phyloP scores from a whole-genome alignment of 306 rosid genomes.

The Gynostemma pentaphyllum region DNA sequence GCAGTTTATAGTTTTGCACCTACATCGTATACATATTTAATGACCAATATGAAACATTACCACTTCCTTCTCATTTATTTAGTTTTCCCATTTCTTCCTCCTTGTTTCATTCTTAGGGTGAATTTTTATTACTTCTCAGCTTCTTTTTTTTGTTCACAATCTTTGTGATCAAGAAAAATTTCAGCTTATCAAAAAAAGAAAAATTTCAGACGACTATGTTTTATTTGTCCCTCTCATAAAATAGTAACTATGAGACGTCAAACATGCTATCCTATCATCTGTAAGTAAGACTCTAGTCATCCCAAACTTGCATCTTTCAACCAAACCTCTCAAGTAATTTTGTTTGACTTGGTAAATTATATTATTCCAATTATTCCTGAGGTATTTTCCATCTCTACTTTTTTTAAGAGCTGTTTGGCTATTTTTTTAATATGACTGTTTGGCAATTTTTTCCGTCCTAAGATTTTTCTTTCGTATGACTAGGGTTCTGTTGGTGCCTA shows the following conservation, averaged over 20 bases:
- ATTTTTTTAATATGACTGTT: conserved; percentile 3
- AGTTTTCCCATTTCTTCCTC: background rate
- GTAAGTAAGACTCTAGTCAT: background rate
- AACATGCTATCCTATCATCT: background rate
- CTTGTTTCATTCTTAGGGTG: background rate
- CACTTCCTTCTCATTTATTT: background rate
- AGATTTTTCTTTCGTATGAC: conserved; percentile 21
- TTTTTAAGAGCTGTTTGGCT: background rate
- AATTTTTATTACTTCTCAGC: background rate
- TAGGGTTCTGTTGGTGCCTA: conserved; percentile 19
- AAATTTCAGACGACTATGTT: background rate
- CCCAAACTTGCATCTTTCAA: background rate
- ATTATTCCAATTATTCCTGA: background rate
- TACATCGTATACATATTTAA: background rate
- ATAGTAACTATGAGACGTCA: background rate
- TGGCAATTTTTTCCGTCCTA: conserved; percentile 8
- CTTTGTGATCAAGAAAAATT: background rate
- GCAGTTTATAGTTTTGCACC: background rate
- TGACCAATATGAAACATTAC: background rate
- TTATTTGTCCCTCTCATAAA: background rate
- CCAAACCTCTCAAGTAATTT: background rate
- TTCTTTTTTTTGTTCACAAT: background rate
- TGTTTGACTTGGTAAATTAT: background rate
- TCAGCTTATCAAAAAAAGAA: background rate
- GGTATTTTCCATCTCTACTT: background rate